Base-by-base conservation (phyloP, 345 rosid species). In the Populus ilicifolia region DNA sequence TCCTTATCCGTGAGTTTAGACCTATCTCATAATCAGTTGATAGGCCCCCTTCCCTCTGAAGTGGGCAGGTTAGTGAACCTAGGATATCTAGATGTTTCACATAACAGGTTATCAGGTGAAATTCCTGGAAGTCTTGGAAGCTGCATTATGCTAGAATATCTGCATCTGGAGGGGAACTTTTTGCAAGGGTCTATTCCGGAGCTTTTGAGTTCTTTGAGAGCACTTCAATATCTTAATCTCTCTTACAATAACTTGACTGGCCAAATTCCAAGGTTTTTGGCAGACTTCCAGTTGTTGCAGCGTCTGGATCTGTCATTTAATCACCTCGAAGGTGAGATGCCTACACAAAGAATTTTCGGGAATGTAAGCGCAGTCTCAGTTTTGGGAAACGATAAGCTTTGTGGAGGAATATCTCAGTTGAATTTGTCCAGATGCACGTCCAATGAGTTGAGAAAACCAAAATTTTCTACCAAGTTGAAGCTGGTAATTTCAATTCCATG, bases 191-290 rank as follows among this genome's bases (percentile, higher is more conserved):
- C 59, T 27, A 74, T 68, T 59, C 77, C 78, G 5, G 3, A 29
- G 14, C 68, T 78, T 20, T 39, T 79, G n/a, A 64, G 6, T 43
- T 36, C 48, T 1, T 59, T 79, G 63, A 73, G 64, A 79, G 78
- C 35, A 3, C 36, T 79, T 23, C 63, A 68, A 27, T 1, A 8
- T 39, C 29, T 74, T 29, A 39, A 79, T 23, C 62, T 79, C 35
- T 79, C 81, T 1, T 30, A 44, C 20, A 79, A 79, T 27, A 73
- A 67, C 25, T 43, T 79, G 33, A 41, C 74, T 2, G 82, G 82
- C 35, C 20, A 69, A 7, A 61, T 79, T 61, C 78, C 82, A 4
- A 35, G 21, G 12, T 50, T 10, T 21, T 23, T 79, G 16, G 70
- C 16, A 29, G n/a, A 61, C 8, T 33, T 79, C 3, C 1, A 16